Percentiles rank a stretch among this genome's conserved stretches.
These are phyloP conservation scores for Ophidiomyces ophidiicola DNA, from an alignment of 2,329 filamentous ascomycete genomes.

Conservation along the genomic window DNA sequence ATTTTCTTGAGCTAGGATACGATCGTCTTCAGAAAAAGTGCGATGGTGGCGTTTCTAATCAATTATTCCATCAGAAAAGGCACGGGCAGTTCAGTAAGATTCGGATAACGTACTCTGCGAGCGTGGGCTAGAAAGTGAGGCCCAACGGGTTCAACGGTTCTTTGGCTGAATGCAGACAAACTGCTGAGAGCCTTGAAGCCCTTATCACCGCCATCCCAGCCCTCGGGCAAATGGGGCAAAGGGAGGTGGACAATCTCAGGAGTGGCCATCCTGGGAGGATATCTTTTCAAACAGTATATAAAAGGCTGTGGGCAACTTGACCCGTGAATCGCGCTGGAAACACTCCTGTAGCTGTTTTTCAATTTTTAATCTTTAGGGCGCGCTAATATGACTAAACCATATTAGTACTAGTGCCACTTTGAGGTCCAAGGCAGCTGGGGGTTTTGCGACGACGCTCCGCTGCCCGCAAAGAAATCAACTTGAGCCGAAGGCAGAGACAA, in stretches of 20 bases:
- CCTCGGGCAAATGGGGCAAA: slow-evolving; percentile 63
- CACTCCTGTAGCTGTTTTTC: neutral
- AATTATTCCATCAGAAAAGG: neutral
- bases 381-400: too few relatives aligned
- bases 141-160: slow-evolving; percentile 88
- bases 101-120: slow-evolving; percentile 55
- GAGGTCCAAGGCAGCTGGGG: too few relatives aligned
- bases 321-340: neutral
- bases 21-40: slow-evolving; percentile 96
- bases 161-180: slow-evolving; percentile 64
- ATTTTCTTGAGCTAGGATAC: slow-evolving; percentile 86
- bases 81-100: neutral
- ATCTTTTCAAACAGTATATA: slow-evolving; percentile 1
- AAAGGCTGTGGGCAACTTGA: neutral
- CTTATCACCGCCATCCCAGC: slow-evolving; percentile 65
- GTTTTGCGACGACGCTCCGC: too few relatives aligned
- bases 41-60: slow-evolving; percentile 70
- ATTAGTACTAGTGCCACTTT: too few relatives aligned
- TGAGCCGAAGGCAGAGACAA: too few relatives aligned
- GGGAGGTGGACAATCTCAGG: slow-evolving; percentile 33
- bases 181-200: slow-evolving; percentile 77
- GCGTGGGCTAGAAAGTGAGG: slow-evolving; percentile 97
- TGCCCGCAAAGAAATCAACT: too few relatives aligned
- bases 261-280: slow-evolving; percentile 50
- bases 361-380: neutral